Percentiles rank a stretch among this genome's conserved stretches.
These are phyloP conservation scores for Eucalyptus camaldulensis DNA, from an alignment of 345 rosid genomes.

Conservation along the genomic window DNA sequence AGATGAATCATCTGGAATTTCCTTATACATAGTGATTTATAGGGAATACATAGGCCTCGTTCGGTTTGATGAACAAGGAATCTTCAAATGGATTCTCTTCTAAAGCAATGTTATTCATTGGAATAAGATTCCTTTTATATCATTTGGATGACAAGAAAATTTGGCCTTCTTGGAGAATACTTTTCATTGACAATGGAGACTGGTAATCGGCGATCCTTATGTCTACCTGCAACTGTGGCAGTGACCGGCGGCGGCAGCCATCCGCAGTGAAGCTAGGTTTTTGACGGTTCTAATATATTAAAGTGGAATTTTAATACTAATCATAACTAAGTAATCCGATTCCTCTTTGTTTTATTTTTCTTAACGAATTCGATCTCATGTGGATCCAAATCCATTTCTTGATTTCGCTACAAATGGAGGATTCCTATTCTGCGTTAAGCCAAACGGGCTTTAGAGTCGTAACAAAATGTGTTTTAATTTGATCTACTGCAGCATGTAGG, in stretches of 20 bases:
- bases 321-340: not conserved
- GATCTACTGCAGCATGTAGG: not conserved
- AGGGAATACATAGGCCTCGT: not conserved
- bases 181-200: not conserved
- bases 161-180: not conserved
- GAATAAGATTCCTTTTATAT: not conserved
- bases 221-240: not conserved
- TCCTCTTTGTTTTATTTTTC: not conserved
- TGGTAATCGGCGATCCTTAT: not conserved
- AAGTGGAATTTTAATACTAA: not conserved
- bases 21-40: not conserved
- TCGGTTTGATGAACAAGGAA: not conserved
- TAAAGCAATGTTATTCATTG: not conserved
- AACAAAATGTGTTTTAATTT: not conserved
- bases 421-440: not conserved
- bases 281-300: not conserved
- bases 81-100: not conserved
- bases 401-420: not conserved
- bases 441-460: not conserved
- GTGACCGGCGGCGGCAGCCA: not conserved
- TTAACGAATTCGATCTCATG: not conserved
- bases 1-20: not conserved
- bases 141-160: not conserved
- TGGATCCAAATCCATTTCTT: not conserved
- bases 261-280: not conserved